Evolutionary conservation across 805 yeast species (phyloP), one percentile per base, ranked within the genome.

Genomic region (Danielia oregonensis): DNA sequence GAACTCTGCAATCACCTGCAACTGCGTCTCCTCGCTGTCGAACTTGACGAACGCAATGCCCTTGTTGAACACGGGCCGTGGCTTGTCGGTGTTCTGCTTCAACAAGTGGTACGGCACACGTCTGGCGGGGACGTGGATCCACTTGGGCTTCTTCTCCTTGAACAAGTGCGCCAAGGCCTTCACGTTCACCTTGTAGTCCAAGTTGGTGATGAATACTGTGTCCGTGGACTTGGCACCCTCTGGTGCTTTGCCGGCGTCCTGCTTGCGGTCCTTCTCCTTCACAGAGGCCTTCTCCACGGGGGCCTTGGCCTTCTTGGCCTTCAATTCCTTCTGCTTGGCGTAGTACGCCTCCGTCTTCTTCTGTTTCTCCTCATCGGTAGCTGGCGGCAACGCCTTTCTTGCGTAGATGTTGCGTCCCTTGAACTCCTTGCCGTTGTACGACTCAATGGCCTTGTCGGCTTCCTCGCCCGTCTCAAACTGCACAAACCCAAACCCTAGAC

Each of bases 21-120:
- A 61, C 51, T 86, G 95, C 29, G 70, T 69, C 32, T 74, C 83
- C 45, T 79, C 76, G 39, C 70, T 62, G 32, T 75, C 68, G 45
- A 81, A 78, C 44, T 73, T 74, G 43, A 79, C 75, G 52, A 82
- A 76, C 4, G 82, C 85, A 56, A 75, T 76, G 27, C 88, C 88
- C 52, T 74, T 76, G 50, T 76, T 76, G 50, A 63, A 70, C 36
- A 76, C 61, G 13, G 46, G 43, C 26, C 26, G 37, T 41, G 60
- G 61, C 41, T 70, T 65, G 26, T 75, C 74, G 37, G 63, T 60
- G 24, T 61, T 68, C 49, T 65, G 66, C 49, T 64, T 62, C 42
- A 69, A 59, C 17, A 75, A 48, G 33, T 57, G 59, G 32, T 51
- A 56, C 12, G 80, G 74, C 13, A 76, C 57, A 26, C 59, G 64